These are phyloP conservation scores for Syzygium malaccense DNA, from an alignment of 441 rosid species.

Conservation along the genomic window DNA sequence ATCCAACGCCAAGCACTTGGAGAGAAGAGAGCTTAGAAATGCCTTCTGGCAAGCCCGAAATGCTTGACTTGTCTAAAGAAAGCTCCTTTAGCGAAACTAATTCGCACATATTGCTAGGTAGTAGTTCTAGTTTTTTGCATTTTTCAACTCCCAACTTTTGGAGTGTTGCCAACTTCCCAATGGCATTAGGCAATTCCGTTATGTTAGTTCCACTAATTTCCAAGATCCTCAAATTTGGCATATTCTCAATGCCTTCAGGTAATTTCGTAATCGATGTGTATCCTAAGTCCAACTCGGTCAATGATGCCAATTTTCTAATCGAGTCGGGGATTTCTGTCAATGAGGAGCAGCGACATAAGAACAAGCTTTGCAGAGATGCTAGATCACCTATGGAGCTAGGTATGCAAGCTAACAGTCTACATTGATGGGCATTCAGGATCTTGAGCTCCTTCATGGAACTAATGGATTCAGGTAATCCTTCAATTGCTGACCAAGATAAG, in stretches of 20 bases:
- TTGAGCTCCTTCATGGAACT: not conserved
- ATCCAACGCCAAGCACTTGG: not conserved
- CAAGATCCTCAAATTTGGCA: not conserved
- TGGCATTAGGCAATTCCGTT: not conserved
- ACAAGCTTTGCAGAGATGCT: not conserved
- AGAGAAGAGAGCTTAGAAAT: not conserved
- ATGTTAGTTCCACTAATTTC: not conserved
- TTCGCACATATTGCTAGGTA: not conserved
- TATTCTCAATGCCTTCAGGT: not conserved
- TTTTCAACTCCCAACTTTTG: not conserved
- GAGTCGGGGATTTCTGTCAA: accelerated
- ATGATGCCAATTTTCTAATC: not conserved
- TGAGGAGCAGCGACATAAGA: not conserved
- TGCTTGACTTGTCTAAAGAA: not conserved
- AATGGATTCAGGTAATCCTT: not conserved
- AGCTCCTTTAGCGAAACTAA: not conserved
- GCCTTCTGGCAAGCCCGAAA: not conserved
- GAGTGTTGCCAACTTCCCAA: not conserved
- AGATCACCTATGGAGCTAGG: accelerated
- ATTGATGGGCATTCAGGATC: not conserved
- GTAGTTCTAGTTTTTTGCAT: not conserved
- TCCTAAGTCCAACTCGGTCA: not conserved
- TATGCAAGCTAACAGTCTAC: not conserved
- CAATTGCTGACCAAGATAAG: not conserved
- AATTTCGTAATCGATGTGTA: not conserved